These are phyloP conservation scores for Mrakiaceae sp. DNA, from an alignment of 1,284 basidiomycete genomes.

Conservation along the genomic window DNA sequence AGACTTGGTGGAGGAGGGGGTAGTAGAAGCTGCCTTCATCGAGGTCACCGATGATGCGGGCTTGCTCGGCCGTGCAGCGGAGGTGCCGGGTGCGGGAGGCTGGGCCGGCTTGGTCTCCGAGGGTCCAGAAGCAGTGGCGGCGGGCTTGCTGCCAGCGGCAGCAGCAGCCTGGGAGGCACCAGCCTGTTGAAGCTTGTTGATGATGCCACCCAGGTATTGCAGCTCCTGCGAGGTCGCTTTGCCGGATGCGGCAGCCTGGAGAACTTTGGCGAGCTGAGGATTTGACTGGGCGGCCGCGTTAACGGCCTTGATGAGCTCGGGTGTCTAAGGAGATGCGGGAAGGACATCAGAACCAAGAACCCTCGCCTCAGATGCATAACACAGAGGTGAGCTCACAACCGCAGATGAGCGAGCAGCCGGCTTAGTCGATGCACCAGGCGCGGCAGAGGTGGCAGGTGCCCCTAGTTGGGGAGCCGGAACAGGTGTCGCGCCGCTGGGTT, in stretches of 20 bases:
- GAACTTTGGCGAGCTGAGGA: constrained; percentile 49
- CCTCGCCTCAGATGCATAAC: too few relatives aligned
- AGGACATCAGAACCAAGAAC: constrained; percentile 25
- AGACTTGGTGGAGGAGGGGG: constrained; percentile 20
- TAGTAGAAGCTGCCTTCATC: constrained; percentile 5
- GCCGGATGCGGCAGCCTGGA: constrained; percentile 49
- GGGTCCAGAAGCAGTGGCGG: neutral
- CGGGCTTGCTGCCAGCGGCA: neutral
- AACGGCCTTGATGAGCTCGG: constrained; percentile 49
- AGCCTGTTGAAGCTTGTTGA: constrained; percentile 33
- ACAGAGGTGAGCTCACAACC: too few relatives aligned
- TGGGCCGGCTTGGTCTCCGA: neutral
- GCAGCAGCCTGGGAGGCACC: neutral
- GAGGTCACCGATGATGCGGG: neutral
- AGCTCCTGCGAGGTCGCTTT: constrained; percentile 50
- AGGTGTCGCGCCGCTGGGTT: too few relatives aligned
- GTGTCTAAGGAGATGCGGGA: constrained; percentile 43
- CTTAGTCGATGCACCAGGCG: too few relatives aligned
- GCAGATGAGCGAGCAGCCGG: too few relatives aligned
- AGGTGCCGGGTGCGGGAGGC: neutral
- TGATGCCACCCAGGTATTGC: constrained; percentile 50
- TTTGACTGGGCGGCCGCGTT: constrained; percentile 51
- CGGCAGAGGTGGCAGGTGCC: too few relatives aligned
- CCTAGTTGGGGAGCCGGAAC: too few relatives aligned
- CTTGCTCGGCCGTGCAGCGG: too few relatives aligned